Evolutionary conservation across 2,329 filamentous ascomycete species (phyloP), one percentile per base, ranked within the genome.

Genomic region (Microdochium nivale): DNA sequence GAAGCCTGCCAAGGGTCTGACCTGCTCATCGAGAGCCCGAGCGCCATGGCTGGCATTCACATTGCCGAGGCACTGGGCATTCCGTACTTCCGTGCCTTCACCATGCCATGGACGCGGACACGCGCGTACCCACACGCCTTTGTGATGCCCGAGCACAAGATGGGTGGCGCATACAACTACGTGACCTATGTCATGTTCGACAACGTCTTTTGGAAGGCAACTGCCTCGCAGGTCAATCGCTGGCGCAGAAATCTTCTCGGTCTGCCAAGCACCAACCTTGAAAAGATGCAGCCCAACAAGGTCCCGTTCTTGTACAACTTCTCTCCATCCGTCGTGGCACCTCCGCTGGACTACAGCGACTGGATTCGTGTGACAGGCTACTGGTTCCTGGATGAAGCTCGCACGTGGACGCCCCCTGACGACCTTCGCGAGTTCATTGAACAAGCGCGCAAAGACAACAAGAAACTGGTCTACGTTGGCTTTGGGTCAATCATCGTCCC

Each of bases 271-370:
- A 99, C 94, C 1, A 89, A 75, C 53, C 73, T 96, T 44, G 88
- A 94, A 65, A 95, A 91, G 71, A 83, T 99, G 81, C 90, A 96
- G 70, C 86, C 88, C 2, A 96, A 96, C 73, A 95, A 95, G 66
- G 90, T 96, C n/a, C 94, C 94, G 0, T 99, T 99, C 68, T 70
- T 99, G 47, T 99, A 99, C 75, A 97, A 96, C 70, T 97, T 96
- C 67, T 95, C 89, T 52, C 90, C 91, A 1, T 87, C 83, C 11
- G 94, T 99, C 13, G 94, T 99, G n/a, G 83, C 88, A 2, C 92
- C 91, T 25, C 94, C 94, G 16, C 76, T 96, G 1, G 94, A 99
- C 70, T 99, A 91, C 70, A 92, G 89, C 43, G 94, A 97, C 67
- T 99, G 94, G 94, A 94, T 99, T 65, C 83, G 90, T 44, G 89